These are phyloP conservation scores for Ulota crispa DNA, from an alignment of 225 moss, liverwort and hornwort species.

Conservation along the genomic window DNA sequence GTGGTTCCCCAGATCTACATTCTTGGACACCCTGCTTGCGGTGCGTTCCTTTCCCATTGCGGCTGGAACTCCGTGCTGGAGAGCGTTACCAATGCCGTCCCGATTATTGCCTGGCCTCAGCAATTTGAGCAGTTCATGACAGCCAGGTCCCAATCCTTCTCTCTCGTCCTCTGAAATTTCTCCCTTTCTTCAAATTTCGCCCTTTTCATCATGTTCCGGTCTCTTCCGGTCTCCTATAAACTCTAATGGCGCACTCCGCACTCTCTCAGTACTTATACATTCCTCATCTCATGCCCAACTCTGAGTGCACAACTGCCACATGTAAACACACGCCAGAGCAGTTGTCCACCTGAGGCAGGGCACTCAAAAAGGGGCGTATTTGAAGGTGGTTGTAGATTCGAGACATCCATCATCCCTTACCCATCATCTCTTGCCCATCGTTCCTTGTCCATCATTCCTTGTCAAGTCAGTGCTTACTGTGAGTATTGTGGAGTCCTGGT, in stretches of 20 bases:
- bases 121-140: slow-evolving; percentile 40
- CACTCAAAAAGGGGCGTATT: neutral
- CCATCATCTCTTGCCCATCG: no score
- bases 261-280: neutral
- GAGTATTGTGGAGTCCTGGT: no score
- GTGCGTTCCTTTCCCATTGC: slow-evolving; percentile 34
- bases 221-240: neutral
- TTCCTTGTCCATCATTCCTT: no score
- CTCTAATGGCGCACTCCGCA: no score
- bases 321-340: neutral
- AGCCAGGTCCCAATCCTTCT: slow-evolving; percentile 2
- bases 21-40: slow-evolving; percentile 32
- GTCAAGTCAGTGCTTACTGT: no score
- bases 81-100: slow-evolving; percentile 15
- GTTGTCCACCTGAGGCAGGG: no score
- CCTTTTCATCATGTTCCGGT: rapidly evolving
- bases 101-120: slow-evolving; percentile 37
- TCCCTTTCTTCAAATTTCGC: neutral
- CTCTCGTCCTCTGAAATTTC: neutral
- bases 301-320: no score
- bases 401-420: no score
- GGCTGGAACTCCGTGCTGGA: slow-evolving; percentile 45
- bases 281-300: rapidly evolving
- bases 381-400: no score
- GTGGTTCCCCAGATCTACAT: slow-evolving; percentile 33